Base-by-base conservation (phyloP, 306 rosid species). In the Luffa acutangula region DNA sequence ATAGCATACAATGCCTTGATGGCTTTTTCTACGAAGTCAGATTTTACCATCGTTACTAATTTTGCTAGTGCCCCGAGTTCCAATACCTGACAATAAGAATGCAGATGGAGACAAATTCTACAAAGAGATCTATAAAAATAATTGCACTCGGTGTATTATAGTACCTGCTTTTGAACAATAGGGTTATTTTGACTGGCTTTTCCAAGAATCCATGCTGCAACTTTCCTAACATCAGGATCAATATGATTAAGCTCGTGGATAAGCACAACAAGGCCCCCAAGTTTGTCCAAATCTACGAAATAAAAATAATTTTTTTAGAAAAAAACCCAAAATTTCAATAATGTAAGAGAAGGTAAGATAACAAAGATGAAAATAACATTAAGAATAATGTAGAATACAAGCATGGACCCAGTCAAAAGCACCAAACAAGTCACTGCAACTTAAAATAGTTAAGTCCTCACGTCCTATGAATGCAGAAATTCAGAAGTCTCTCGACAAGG, bases 121-220 rank as follows among this genome's bases (percentile, higher is more conserved):
- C 45, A 62, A 62, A 17, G 43, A 62, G 46, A 31, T 42, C 4
- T n/a, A 58, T 31, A n/a, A 42, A 39, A 77, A 43, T 5, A 64
- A 37, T 33, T 48, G 31, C n/a, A 67, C 31, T 67, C 52, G 0
- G 37, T 18, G 33, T 49, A 80, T 52, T 11, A 64, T 3, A 71
- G 82, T 80, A 90, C 98, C 97, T 89, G 93, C 77, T 80, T 87
- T 84, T 94, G 98, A 80, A 91, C 91, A 76, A 80, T 79, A 60
- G 90, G 96, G 76, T 94, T 92, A 74, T 94, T 94, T 81, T 94
- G 97, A 87, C 92, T 83, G 72, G 93, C 93, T 85, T 88, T 88
- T 80, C 98, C 98, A 75, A 94, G 74, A 76, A 92, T 81, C 98
- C 97, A 94, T 1, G 98, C 97, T 49, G 97, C 93, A 82, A 83